Percentiles rank a stretch among this genome's conserved stretches.
Conservation (phyloP, 768 basidiomycete species). For the Kwoniella sp. region DNA sequence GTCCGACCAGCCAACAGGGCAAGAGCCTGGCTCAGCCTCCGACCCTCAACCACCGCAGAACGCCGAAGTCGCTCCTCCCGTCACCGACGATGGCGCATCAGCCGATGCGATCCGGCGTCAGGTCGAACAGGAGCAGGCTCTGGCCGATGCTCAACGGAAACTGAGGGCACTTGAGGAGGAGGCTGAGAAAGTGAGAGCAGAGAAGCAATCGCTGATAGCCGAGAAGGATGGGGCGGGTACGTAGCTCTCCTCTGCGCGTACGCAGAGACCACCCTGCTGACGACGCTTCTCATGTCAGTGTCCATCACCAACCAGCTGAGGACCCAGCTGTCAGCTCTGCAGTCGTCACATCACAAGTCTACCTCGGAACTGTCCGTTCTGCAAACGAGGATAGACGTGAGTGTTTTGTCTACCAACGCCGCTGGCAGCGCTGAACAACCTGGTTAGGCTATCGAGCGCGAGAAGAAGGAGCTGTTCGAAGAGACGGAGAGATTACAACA, state of each 20-base stretch:
- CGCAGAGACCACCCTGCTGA: constrained; percentile 35
- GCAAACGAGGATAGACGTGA: constrained; percentile 61
- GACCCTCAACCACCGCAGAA: not conserved
- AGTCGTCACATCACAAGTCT: constrained; percentile 47
- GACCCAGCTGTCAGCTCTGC: constrained; percentile 30
- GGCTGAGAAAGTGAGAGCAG: constrained; percentile 61
- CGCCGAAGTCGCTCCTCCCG: not conserved
- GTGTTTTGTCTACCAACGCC: constrained; percentile 58
- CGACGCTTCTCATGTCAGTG: constrained; percentile 4
- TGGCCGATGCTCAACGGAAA: constrained; percentile 33
- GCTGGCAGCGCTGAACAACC: not conserved
- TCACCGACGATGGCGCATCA: not conserved
- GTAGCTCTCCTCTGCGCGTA: constrained; percentile 40
- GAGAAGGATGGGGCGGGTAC: constrained; percentile 51
- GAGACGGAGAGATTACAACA: constrained; percentile 79
- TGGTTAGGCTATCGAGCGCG: constrained; percentile 68
- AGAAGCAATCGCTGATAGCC: constrained; percentile 59
- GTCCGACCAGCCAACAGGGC: not conserved
- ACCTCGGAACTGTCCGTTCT: constrained; percentile 58
- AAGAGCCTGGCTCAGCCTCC: not conserved
- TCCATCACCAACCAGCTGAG: constrained; percentile 32
- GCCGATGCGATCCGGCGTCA: constrained; percentile 32
- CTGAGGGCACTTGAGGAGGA: constrained; percentile 51
- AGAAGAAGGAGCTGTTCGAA: constrained; percentile 81
- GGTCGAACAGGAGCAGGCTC: constrained; percentile 43